These are phyloP conservation scores for Rickenella mellea DNA, from an alignment of 768 basidiomycete species.

Conservation along the genomic window DNA sequence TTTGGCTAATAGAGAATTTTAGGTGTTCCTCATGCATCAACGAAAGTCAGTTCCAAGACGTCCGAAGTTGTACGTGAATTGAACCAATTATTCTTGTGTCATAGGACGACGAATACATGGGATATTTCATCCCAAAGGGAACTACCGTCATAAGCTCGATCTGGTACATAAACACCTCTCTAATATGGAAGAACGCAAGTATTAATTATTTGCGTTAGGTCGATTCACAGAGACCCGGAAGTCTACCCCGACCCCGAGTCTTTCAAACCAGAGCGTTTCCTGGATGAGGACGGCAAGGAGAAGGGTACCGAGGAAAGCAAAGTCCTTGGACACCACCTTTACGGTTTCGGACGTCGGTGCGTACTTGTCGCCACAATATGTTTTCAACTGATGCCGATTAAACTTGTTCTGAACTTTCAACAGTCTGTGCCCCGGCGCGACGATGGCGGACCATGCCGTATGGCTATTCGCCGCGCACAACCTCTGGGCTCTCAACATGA, in stretches of 20 bases:
- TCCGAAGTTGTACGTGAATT: too few species aligned
- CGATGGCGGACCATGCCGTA: constrained; percentile 6
- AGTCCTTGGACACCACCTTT: too few species aligned
- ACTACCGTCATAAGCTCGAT: constrained; percentile 1
- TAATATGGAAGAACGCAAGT: too few species aligned
- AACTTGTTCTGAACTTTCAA: not conserved
- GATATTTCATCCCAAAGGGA: constrained; percentile 20
- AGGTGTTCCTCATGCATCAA: constrained; percentile 20
- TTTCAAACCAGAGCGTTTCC: constrained; percentile 9
- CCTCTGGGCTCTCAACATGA: constrained; percentile 7
- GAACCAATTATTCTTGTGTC: too few species aligned
- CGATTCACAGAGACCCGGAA: constrained; percentile 13
- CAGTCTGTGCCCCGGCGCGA: constrained; percentile 9
- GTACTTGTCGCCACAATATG: not conserved
- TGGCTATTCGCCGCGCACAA: constrained; percentile 6
- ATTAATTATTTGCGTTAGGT: too few species aligned
- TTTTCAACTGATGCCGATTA: not conserved
- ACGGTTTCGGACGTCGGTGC: too few species aligned
- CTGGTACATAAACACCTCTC: too few species aligned
- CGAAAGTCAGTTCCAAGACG: too few species aligned
- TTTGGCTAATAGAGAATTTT: too few species aligned
- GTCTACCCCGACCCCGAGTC: constrained; percentile 10
- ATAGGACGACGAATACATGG: constrained; percentile 23
- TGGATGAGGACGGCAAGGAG: too few species aligned
- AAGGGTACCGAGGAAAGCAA: too few species aligned